Evolutionary conservation across 2,329 filamentous ascomycete genomes (phyloP).

Genomic region (Metarhizium rileyi): DNA sequence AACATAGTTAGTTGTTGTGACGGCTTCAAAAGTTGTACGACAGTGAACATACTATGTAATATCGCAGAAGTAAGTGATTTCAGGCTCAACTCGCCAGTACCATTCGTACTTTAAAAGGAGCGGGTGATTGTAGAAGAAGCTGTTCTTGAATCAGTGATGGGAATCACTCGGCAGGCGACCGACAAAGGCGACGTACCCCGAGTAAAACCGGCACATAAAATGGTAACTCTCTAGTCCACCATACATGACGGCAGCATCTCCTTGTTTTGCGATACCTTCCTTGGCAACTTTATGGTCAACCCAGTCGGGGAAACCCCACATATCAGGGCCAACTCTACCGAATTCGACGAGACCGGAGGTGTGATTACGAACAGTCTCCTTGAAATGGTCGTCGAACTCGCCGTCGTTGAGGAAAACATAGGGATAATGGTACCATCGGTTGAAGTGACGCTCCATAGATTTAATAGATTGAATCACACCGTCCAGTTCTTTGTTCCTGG

Average conservation of each 20-base stretch:
- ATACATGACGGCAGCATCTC: conserved; percentile 97
- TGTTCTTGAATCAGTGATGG: conserved; percentile 19
- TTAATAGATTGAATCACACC: conserved; percentile 95
- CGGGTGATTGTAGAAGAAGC: conserved; percentile 96
- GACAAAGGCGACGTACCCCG: conserved; percentile 53
- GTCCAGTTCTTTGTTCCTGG: conserved; percentile 90
- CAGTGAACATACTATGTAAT: conserved; percentile 71
- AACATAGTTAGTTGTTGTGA: conserved; percentile 31
- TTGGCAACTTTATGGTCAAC: conserved; percentile 87
- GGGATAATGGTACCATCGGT: conserved; percentile 96
- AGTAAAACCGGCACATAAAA: conserved; percentile 99
- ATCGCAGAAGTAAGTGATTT: conserved; percentile 99
- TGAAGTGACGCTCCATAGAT: conserved; percentile 97
- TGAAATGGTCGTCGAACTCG: conserved; percentile 93
- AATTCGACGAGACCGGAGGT: conserved; percentile 86
- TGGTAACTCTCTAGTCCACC: conserved; percentile 98
- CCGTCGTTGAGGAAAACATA: conserved; percentile 98
- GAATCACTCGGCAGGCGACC: background rate
- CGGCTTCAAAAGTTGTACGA: background rate
- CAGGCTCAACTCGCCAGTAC: conserved; percentile 98
- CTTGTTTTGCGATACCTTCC: conserved; percentile 93
- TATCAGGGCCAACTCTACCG: conserved; percentile 78
- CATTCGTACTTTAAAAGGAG: conserved; percentile 94
- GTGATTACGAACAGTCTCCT: conserved; percentile 77
- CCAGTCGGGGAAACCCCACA: conserved; percentile 98